Percentiles rank a stretch among this genome's conserved stretches.
Evolutionary conservation across 805 yeast genomes (phyloP).

Genomic region (Zygosaccharomyces lentus): DNA sequence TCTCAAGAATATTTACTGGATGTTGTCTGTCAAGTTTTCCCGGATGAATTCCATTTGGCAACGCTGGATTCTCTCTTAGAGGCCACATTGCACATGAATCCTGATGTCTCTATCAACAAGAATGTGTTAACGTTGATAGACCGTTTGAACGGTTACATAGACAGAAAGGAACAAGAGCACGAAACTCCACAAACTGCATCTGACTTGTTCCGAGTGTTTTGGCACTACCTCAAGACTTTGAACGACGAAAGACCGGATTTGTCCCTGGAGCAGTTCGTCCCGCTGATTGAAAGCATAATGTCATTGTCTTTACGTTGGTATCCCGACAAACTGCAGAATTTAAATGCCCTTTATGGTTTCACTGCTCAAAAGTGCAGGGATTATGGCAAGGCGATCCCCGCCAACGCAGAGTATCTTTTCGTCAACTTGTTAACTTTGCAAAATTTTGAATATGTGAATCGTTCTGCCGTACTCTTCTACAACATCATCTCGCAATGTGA

Average conservation of each 20-base stretch:
- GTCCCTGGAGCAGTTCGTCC: constrained; percentile 60
- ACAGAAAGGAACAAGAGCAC: constrained; percentile 13
- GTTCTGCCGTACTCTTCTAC: constrained; percentile 16
- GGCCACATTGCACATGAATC: constrained; percentile 62
- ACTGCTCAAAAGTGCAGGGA: constrained; percentile 42
- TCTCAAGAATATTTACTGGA: constrained; percentile 92
- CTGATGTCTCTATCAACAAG: constrained; percentile 62
- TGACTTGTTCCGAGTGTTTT: constrained; percentile 57
- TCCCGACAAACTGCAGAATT: constrained; percentile 53
- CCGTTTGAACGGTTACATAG: constrained; percentile 42
- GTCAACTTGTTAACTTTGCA: constrained; percentile 19
- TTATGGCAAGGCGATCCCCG: constrained; percentile 23
- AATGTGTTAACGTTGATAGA: constrained; percentile 68
- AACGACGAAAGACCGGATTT: constrained; percentile 58
- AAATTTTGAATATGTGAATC: constrained; percentile 6
- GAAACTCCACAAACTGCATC: constrained; percentile 19
- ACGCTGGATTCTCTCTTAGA: constrained; percentile 65
- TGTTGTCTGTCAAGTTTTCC: constrained; percentile 89
- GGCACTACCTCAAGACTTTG: constrained; percentile 57
- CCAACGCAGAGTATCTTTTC: constrained; percentile 20
- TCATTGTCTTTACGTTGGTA: constrained; percentile 63
- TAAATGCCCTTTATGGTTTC: constrained; percentile 58
- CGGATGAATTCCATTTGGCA: constrained; percentile 80
- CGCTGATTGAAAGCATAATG: constrained; percentile 61
- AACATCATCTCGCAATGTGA: constrained; percentile 23